phyloP scores from a whole-genome alignment of 2,329 filamentous ascomycete species.

The Catunica adiposa region DNA sequence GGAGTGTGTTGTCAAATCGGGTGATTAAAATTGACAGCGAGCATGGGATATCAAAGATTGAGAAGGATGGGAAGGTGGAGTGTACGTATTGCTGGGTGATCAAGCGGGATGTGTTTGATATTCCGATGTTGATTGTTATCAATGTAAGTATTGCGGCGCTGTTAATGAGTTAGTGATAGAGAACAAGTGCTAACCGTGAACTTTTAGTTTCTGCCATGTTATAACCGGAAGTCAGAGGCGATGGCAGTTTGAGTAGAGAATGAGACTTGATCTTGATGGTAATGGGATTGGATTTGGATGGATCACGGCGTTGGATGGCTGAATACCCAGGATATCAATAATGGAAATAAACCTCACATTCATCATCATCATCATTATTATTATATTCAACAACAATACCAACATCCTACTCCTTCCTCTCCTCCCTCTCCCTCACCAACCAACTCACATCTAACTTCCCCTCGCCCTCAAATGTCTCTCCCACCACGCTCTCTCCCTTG shows the following conservation, averaged over 20 bases:
- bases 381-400: too few species aligned
- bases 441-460: constrained; percentile 24
- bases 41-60: constrained; percentile 65
- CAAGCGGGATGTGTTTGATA: constrained; percentile 92
- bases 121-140: constrained; percentile 96
- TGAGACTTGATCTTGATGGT: background rate
- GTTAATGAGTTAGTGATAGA: background rate
- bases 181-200: background rate
- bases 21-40: constrained; percentile 52
- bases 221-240: constrained; percentile 39
- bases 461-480: constrained; percentile 15
- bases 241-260: constrained; percentile 30
- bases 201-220: constrained; percentile 41
- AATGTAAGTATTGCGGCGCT: constrained; percentile 51
- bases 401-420: background rate
- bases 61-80: constrained; percentile 78
- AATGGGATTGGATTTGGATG: background rate
- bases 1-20: constrained; percentile 39
- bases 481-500: constrained; percentile 22
- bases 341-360: too few species aligned
- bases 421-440: constrained; percentile 19
- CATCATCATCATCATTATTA: background rate
- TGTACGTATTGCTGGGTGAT: constrained; percentile 96
- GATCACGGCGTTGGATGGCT: background rate
- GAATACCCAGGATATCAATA: background rate